A percentile compares a stretch with the other conserved stretches of the same genome.
Conservation (phyloP, 2,329 filamentous ascomycete genomes). For the Dothiorella sarmentorum region DNA sequence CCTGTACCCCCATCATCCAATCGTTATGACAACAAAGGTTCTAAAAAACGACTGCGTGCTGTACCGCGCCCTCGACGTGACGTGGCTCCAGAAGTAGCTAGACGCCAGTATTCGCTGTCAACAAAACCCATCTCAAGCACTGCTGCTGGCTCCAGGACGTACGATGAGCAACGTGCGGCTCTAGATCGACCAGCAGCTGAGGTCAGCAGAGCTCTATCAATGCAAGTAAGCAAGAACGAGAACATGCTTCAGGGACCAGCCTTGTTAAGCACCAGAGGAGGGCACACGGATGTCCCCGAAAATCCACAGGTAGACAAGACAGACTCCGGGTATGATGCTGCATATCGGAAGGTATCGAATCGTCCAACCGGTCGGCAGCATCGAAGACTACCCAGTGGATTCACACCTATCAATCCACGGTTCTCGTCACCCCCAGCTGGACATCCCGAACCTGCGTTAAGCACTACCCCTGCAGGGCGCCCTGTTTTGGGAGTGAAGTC, state of each 20-base stretch:
- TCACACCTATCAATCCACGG: slow-evolving; percentile 4
- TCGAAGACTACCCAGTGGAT: neutral
- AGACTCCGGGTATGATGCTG: neutral
- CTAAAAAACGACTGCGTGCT: neutral
- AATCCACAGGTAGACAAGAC: neutral
- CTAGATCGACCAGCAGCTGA: too few species aligned
- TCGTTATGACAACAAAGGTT: neutral
- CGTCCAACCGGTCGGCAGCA: neutral
- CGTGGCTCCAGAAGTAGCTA: too few species aligned
- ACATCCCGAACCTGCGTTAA: neutral
- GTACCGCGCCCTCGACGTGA: too few species aligned
- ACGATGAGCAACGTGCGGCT: too few species aligned
- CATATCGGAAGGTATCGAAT: neutral
- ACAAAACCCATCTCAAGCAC: too few species aligned
- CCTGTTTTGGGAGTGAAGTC: neutral
- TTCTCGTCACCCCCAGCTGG: neutral
- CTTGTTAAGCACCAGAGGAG: neutral
- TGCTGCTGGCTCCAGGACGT: too few species aligned
- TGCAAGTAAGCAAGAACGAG: too few species aligned
- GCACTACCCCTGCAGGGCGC: slow-evolving; percentile 4
- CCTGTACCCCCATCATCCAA: neutral
- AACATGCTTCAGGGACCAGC: neutral
- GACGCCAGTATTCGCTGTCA: too few species aligned
- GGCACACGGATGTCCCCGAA: too few species aligned
- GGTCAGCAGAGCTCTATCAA: too few species aligned